phyloP scores from a whole-genome alignment of 179 eudicot species.

The Beta lomatogona region DNA sequence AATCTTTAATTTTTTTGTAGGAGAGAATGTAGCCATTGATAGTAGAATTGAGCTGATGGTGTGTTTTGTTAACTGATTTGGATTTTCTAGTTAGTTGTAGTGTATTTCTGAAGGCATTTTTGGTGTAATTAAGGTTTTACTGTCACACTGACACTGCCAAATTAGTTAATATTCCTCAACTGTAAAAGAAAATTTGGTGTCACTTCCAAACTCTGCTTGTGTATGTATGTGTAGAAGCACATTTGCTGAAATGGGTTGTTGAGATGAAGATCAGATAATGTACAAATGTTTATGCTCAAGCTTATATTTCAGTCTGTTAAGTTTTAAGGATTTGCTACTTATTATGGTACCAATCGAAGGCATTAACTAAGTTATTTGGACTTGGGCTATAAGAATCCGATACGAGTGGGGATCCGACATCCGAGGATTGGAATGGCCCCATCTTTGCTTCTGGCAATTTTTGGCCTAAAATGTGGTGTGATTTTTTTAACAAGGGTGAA shows the following conservation, averaged over 20 bases:
- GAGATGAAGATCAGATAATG: constrained; percentile 8
- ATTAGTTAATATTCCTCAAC: background rate
- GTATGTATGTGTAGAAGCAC: background rate
- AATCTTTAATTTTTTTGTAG: background rate
- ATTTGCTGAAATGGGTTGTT: constrained; percentile 8
- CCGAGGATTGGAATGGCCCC: background rate
- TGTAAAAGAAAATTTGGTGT: background rate
- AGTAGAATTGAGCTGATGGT: background rate
- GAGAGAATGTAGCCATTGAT: background rate
- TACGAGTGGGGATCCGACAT: constrained; percentile 4
- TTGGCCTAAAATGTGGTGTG: background rate
- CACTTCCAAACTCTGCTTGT: background rate
- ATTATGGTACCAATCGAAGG: background rate
- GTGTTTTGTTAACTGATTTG: background rate
- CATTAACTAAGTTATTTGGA: background rate
- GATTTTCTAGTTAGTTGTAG: background rate
- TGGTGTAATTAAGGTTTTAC: background rate
- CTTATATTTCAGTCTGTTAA: background rate
- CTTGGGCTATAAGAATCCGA: background rate
- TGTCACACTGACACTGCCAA: background rate
- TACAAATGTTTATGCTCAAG: background rate
- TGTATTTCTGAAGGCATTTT: background rate
- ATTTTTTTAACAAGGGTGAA: background rate
- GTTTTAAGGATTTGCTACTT: constrained; percentile 1
- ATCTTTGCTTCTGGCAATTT: background rate